These are phyloP conservation scores for Lavandula angustifolia DNA, from an alignment of 257 asterid species.

Conservation along the genomic window DNA sequence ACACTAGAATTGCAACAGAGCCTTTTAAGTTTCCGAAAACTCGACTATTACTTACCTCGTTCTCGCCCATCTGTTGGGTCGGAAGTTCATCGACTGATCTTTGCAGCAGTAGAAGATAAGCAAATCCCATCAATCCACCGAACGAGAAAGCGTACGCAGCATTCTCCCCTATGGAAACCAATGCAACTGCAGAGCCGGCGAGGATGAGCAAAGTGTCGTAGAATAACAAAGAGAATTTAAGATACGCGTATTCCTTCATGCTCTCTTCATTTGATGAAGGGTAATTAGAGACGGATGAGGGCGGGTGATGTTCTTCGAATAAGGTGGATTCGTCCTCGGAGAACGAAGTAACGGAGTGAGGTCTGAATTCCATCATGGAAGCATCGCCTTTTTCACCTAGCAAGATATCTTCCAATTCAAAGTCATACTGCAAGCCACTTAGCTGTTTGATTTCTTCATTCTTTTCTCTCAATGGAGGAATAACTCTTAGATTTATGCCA, in stretches of 20 bases:
- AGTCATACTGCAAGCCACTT: constrained; percentile 48
- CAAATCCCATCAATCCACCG: constrained; percentile 75
- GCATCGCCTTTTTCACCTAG: constrained; percentile 72
- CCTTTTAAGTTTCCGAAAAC: constrained; percentile 45
- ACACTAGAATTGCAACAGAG: constrained; percentile 37
- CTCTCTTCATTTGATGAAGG: constrained; percentile 55
- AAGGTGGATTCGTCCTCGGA: constrained; percentile 42
- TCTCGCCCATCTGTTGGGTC: constrained; percentile 41
- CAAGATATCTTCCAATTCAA: constrained; percentile 58
- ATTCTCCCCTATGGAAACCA: constrained; percentile 44
- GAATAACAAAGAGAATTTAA: constrained; percentile 65
- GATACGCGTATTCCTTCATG: constrained; percentile 77
- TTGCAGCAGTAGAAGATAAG: constrained; percentile 64
- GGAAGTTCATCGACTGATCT: constrained; percentile 72
- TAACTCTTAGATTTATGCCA: constrained; percentile 49
- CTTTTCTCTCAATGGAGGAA: constrained; percentile 37
- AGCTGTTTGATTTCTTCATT: constrained; percentile 31
- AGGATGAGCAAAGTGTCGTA: constrained; percentile 62
- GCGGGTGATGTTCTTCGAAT: constrained; percentile 17
- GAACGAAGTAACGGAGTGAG: constrained; percentile 47
- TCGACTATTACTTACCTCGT: constrained; percentile 29
- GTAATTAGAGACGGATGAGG: constrained; percentile 15
- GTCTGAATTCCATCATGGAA: constrained; percentile 73
- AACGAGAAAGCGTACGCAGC: constrained; percentile 56
- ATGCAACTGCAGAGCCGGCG: constrained; percentile 56